phyloP scores from a whole-genome alignment of 1,284 basidiomycete genomes.

The Apiotrichum laibachii region DNA sequence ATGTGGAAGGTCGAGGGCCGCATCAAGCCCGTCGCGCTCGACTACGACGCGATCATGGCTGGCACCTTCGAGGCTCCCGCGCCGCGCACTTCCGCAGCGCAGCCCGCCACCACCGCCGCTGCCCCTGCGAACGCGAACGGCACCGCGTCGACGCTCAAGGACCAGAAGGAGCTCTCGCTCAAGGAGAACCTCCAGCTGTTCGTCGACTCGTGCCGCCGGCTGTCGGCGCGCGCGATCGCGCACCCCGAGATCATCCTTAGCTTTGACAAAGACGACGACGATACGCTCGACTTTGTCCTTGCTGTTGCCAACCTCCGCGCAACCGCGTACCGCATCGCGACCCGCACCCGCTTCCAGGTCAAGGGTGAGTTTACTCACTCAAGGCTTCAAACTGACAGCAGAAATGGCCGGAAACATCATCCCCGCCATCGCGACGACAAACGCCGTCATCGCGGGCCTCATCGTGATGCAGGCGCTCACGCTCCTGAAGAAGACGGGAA shows the following conservation, averaged over 20 bases:
- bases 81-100: constrained; percentile 31
- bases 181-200: constrained; percentile 80
- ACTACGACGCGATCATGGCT: constrained; percentile 68
- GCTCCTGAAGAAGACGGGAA: constrained; percentile 56
- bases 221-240: constrained; percentile 68
- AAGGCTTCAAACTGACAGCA: constrained; percentile 43
- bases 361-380: constrained; percentile 62
- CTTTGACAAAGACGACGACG: constrained; percentile 98
- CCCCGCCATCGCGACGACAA: constrained; percentile 97
- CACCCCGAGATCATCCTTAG: constrained; percentile 71
- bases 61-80: constrained; percentile 59
- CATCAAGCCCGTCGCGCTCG: constrained; percentile 76
- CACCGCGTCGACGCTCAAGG: constrained; percentile 58
- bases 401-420: constrained; percentile 99
- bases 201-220: constrained; percentile 71
- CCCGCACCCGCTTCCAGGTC: constrained; percentile 91
- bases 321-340: constrained; percentile 80
- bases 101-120: constrained; percentile 1
- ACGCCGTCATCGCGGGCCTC: constrained; percentile 91
- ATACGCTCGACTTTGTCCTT: constrained; percentile 93
- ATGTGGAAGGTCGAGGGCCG: constrained; percentile 84
- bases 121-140: background rate
- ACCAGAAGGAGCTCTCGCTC: constrained; percentile 71
- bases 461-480: constrained; percentile 90
- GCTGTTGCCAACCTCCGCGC: constrained; percentile 90